Conservation (phyloP, 441 rosid species). For the Gossypium davidsonii region DNA sequence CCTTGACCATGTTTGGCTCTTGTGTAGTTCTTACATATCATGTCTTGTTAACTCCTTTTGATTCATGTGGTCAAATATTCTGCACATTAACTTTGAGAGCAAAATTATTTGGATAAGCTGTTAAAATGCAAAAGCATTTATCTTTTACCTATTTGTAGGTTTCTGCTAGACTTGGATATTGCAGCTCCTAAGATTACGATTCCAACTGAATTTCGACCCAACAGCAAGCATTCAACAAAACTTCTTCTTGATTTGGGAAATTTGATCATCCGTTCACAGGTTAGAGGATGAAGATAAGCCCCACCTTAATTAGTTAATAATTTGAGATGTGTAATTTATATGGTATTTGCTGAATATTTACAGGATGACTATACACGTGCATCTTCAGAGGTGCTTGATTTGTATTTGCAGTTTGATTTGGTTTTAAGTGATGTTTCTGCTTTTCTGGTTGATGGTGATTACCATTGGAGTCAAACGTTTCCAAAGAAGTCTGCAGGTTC, state of each 20-base stretch:
- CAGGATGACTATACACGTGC: constrained; percentile 63
- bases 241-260: constrained; percentile 96
- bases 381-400: constrained; percentile 50
- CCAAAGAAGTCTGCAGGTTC: constrained; percentile 29
- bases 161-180: constrained; percentile 91
- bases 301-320: constrained; percentile 8
- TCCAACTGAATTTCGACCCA: constrained; percentile 86
- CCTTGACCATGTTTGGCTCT: constrained; percentile 5
- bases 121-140: not conserved
- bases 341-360: constrained; percentile 21
- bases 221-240: constrained; percentile 65
- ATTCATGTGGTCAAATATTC: not conserved
- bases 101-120: not conserved
- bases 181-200: constrained; percentile 99
- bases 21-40: not conserved
- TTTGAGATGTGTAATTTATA: constrained; percentile 12
- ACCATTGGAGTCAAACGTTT: constrained; percentile 59
- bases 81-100: not conserved
- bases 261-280: constrained; percentile 86
- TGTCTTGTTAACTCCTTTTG: not conserved
- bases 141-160: constrained; percentile 47
- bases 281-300: constrained; percentile 21
- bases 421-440: constrained; percentile 94
- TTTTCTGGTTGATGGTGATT: constrained; percentile 91
- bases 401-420: constrained; percentile 93